phyloP scores from a whole-genome alignment of 768 basidiomycete genomes.

The Tremella mesenterica region DNA sequence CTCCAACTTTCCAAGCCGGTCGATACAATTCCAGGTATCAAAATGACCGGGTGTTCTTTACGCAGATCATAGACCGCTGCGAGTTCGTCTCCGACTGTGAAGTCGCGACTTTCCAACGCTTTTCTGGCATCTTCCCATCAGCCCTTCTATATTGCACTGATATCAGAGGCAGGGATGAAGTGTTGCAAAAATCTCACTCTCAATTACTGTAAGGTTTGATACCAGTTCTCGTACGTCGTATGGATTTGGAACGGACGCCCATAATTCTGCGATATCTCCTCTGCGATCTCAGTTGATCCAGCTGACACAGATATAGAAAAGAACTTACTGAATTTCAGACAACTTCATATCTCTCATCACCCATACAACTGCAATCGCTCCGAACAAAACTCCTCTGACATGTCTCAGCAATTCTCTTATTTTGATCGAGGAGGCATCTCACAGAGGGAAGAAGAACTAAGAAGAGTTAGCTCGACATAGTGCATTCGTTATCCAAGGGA shows the following conservation, averaged over 20 bases:
- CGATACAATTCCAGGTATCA: constrained; percentile 85
- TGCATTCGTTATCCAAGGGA: neutral
- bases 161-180: no score
- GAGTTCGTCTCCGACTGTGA: constrained; percentile 38
- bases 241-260: constrained; percentile 22
- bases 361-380: constrained; percentile 19
- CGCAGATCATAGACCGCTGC: constrained; percentile 38
- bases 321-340: constrained; percentile 24
- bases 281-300: constrained; percentile 5
- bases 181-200: constrained; percentile 9
- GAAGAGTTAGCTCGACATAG: neutral
- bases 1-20: constrained; percentile 94
- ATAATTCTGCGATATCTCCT: constrained; percentile 31
- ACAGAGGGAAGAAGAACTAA: constrained; percentile 38
- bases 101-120: constrained; percentile 40
- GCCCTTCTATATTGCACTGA: neutral
- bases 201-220: constrained; percentile 35
- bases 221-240: constrained; percentile 37
- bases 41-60: constrained; percentile 67
- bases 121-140: constrained; percentile 24
- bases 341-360: constrained; percentile 17
- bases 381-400: constrained; percentile 31
- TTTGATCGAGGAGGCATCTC: constrained; percentile 5
- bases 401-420: neutral
- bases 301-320: neutral